A percentile compares a stretch with the other conserved stretches of the same genome.
Conservation (phyloP, 208 protist species). For the Leishmania turanica region DNA sequence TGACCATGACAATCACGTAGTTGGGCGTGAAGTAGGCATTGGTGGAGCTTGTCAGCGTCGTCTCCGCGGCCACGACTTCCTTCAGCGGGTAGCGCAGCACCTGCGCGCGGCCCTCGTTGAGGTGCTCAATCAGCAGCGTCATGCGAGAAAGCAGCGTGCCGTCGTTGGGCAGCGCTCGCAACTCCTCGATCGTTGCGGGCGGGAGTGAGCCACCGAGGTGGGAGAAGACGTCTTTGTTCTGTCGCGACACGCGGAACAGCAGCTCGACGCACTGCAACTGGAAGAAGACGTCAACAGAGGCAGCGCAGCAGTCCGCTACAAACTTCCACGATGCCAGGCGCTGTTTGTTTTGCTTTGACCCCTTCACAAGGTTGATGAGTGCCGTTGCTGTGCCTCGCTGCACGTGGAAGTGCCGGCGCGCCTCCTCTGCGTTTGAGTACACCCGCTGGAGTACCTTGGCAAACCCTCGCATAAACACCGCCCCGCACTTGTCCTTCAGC, state of each 20-base stretch:
- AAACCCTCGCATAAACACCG: constrained; percentile 75
- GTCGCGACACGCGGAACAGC: constrained; percentile 83
- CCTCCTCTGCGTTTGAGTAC: constrained; percentile 53
- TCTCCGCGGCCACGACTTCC: constrained; percentile 68
- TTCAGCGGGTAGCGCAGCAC: constrained; percentile 70
- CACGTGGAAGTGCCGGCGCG: constrained; percentile 54
- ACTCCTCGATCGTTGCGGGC: constrained; percentile 38
- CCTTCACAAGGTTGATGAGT: constrained; percentile 92
- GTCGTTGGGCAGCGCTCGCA: constrained; percentile 75
- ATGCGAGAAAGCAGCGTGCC: constrained; percentile 71
- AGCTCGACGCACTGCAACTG: constrained; percentile 93
- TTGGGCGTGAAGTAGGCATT: constrained; percentile 83
- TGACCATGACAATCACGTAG: constrained; percentile 85
- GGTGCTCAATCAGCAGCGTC: constrained; percentile 65
- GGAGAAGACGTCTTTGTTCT: constrained; percentile 60
- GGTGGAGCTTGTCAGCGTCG: constrained; percentile 59
- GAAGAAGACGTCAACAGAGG: constrained; percentile 89
- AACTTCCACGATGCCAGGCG: constrained; percentile 76
- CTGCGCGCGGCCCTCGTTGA: constrained; percentile 63
- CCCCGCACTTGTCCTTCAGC: constrained; percentile 78
- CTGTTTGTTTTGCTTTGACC: constrained; percentile 87
- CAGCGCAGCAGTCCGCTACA: constrained; percentile 67
- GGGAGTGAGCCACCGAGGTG: constrained; percentile 44
- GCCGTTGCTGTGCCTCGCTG: constrained; percentile 78
- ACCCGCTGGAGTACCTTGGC: constrained; percentile 62